phyloP scores from a whole-genome alignment of 2,329 filamentous ascomycete genomes.

The Trichoderma simmonsii region DNA sequence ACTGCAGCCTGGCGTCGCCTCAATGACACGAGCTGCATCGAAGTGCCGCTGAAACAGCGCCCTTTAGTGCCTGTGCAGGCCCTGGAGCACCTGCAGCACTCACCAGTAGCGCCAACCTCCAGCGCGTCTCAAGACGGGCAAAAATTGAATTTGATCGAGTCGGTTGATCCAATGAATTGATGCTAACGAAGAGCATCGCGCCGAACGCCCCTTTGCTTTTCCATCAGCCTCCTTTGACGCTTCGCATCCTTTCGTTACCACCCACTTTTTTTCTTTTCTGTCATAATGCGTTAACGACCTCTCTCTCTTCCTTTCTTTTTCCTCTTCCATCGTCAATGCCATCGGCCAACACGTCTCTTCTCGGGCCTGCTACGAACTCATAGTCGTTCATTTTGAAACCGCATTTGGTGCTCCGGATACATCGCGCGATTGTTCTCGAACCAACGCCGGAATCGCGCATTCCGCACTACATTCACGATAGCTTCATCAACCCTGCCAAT shows the following conservation, averaged over 20 bases:
- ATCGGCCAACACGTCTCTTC: background rate
- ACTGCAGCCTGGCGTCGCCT: background rate
- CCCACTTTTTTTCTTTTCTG: background rate
- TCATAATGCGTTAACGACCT: background rate
- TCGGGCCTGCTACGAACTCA: background rate
- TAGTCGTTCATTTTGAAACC: background rate
- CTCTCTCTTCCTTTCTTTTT: background rate
- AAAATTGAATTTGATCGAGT: background rate
- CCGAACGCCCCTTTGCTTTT: conserved; percentile 14
- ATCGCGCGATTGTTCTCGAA: background rate
- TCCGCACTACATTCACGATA: conserved; percentile 6
- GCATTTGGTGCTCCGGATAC: background rate
- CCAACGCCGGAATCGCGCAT: conserved; percentile 9
- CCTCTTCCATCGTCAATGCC: background rate
- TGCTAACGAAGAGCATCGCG: background rate
- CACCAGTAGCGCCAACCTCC: background rate
- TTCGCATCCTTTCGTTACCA: conserved; percentile 3
- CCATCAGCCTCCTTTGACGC: conserved; percentile 15
- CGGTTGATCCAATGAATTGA: background rate
- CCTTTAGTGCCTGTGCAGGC: background rate
- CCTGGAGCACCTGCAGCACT: background rate
- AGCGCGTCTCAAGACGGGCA: background rate
- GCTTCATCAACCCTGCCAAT: conserved; percentile 13
- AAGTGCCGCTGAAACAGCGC: background rate
- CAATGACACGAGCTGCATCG: background rate